These are phyloP conservation scores for Botrytis byssoidea DNA, from an alignment of 2,329 filamentous ascomycete species.

Conservation along the genomic window DNA sequence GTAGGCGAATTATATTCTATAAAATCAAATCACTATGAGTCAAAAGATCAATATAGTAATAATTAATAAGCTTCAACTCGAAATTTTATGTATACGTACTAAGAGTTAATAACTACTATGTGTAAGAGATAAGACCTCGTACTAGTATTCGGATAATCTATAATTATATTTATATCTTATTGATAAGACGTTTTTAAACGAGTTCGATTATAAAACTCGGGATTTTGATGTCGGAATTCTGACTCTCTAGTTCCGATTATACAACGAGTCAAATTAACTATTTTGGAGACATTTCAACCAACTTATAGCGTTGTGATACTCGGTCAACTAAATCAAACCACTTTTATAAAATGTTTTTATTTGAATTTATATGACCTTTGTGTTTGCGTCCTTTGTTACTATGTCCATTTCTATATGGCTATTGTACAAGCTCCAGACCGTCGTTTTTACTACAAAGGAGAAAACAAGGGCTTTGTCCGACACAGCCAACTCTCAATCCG, in stretches of 20 bases:
- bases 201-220: background rate
- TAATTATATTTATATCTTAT: background rate
- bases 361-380: background rate
- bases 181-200: background rate
- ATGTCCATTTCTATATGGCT: background rate
- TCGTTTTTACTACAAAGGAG: background rate
- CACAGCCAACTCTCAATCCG: fast-evolving
- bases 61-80: background rate
- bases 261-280: background rate
- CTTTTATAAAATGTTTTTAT: background rate
- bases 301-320: background rate
- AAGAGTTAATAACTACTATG: background rate
- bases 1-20: background rate
- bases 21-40: background rate
- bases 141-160: background rate
- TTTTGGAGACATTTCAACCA: background rate
- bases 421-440: background rate
- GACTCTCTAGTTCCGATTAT: background rate
- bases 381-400: background rate
- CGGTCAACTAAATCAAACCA: background rate
- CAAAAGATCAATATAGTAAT: too few species aligned
- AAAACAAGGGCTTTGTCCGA: background rate
- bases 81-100: background rate
- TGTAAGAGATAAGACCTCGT: background rate
- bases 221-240: background rate